Evolutionary conservation across 2,329 filamentous ascomycete species (phyloP).

Genomic region (Lasiodiplodia gonubiensis): DNA sequence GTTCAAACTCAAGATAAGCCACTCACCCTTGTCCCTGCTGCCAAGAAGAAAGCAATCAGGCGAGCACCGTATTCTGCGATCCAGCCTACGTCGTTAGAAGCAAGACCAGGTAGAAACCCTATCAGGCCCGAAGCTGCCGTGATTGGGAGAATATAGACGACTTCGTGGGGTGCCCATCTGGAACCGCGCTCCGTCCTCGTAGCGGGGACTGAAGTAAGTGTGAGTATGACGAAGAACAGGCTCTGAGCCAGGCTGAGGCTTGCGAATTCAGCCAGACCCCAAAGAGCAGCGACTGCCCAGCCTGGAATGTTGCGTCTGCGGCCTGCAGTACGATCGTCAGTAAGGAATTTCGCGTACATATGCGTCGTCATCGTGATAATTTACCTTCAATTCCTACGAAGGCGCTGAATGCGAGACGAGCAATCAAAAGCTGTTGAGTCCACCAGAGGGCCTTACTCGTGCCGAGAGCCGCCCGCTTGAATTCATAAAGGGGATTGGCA

Average conservation of each 20-base stretch:
- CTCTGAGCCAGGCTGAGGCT: conserved; percentile 67
- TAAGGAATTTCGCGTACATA: background rate
- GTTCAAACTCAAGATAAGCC: background rate
- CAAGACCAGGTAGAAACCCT: conserved; percentile 43
- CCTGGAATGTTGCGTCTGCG: conserved; percentile 62
- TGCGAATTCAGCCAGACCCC: conserved; percentile 64
- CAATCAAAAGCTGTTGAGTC: conserved; percentile 65
- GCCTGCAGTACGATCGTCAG: conserved; percentile 38
- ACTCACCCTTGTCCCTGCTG: conserved; percentile 42
- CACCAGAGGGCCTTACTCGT: conserved; percentile 65
- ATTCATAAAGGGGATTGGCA: conserved; percentile 58
- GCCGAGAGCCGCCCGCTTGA: conserved; percentile 61
- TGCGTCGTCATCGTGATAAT: conserved; percentile 4
- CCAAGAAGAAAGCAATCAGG: conserved; percentile 42
- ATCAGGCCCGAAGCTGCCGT: conserved; percentile 54
- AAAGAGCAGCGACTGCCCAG: conserved; percentile 58
- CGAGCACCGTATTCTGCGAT: conserved; percentile 34
- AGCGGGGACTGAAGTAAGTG: conserved; percentile 60
- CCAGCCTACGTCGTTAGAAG: conserved; percentile 34
- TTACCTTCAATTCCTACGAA: conserved; percentile 64
- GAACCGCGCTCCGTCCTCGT: conserved; percentile 37
- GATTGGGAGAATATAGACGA: conserved; percentile 48
- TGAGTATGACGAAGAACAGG: conserved; percentile 65
- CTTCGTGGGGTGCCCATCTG: conserved; percentile 43
- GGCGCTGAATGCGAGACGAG: conserved; percentile 60